phyloP scores from a whole-genome alignment of 2,329 filamentous ascomycete genomes.

The Colletotrichum viniferum region DNA sequence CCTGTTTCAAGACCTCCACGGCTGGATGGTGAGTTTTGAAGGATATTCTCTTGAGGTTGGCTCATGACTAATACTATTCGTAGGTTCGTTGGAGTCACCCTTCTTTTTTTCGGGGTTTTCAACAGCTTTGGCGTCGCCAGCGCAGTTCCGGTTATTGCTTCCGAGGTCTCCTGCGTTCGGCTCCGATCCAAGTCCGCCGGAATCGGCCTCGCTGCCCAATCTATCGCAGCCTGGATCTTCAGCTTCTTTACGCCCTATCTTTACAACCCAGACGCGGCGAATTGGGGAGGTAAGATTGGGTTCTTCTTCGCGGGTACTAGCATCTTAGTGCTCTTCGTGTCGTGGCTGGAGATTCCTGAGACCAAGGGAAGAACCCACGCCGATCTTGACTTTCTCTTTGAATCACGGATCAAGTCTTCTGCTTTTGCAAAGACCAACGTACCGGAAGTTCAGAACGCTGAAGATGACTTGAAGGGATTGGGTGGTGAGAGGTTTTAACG shows the following conservation, averaged over 20 bases:
- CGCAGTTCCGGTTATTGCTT: neutral
- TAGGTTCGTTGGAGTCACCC: neutral
- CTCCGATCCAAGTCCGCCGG: neutral
- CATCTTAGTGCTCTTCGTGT: neutral
- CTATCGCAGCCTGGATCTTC: neutral
- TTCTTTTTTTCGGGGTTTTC: constrained; percentile 2
- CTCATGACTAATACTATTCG: neutral
- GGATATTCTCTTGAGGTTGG: rapidly evolving
- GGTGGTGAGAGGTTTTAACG: neutral
- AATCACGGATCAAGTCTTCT: neutral
- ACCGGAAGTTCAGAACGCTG: neutral
- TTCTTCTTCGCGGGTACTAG: constrained; percentile 1
- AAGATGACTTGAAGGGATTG: neutral
- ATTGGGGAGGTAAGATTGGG: constrained; percentile 25
- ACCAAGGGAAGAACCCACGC: neutral
- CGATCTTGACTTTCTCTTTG: constrained; percentile 1
- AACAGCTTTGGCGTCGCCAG: neutral
- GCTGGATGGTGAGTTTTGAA: neutral
- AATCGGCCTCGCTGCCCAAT: neutral
- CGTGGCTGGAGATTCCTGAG: neutral
- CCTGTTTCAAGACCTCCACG: neutral
- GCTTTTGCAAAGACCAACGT: neutral
- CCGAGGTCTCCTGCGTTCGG: neutral
- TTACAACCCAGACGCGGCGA: constrained; percentile 11
- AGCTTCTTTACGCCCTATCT: constrained; percentile 6